Evolutionary conservation across 176 grass and related monocot genomes (phyloP).

Genomic region (Raddia guianensis): DNA sequence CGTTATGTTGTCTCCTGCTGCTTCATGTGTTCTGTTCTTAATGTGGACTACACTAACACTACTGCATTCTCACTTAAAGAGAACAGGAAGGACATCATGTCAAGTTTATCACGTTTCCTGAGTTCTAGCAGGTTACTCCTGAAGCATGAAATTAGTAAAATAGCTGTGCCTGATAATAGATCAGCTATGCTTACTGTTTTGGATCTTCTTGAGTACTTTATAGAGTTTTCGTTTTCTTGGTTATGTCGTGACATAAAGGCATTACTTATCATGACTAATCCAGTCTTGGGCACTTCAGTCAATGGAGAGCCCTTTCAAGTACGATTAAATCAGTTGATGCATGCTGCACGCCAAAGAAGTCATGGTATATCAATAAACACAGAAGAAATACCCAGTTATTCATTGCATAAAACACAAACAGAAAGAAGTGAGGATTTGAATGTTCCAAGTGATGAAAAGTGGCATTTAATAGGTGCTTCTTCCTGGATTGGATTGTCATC

Average conservation of each 20-base stretch:
- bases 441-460: conserved; percentile 72
- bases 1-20: conserved; percentile 55
- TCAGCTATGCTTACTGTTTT: conserved; percentile 52
- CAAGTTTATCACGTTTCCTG: conserved; percentile 49
- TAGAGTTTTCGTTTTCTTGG: conserved; percentile 78
- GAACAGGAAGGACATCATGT: conserved; percentile 41
- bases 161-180: conserved; percentile 29
- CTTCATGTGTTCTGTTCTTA: conserved; percentile 62
- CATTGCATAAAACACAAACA: conserved; percentile 27
- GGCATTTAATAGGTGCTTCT: conserved; percentile 66
- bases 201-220: conserved; percentile 71
- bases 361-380: conserved; percentile 47
- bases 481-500: conserved; percentile 72
- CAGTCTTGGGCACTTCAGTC: conserved; percentile 60
- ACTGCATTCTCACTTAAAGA: conserved; percentile 39
- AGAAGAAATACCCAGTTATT: conserved; percentile 25
- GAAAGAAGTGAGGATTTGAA: conserved; percentile 35
- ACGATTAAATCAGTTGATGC: conserved; percentile 52
- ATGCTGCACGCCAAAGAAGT: conserved; percentile 49
- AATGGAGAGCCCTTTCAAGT: conserved; percentile 58
- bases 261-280: conserved; percentile 65
- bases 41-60: conserved; percentile 35
- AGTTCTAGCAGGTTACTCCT: conserved; percentile 50
- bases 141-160: conserved; percentile 38
- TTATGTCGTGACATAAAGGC: conserved; percentile 61